Evolutionary conservation across 1,284 basidiomycete species (phyloP).

Genomic region (Pseudomicrostroma phylloplanum): DNA sequence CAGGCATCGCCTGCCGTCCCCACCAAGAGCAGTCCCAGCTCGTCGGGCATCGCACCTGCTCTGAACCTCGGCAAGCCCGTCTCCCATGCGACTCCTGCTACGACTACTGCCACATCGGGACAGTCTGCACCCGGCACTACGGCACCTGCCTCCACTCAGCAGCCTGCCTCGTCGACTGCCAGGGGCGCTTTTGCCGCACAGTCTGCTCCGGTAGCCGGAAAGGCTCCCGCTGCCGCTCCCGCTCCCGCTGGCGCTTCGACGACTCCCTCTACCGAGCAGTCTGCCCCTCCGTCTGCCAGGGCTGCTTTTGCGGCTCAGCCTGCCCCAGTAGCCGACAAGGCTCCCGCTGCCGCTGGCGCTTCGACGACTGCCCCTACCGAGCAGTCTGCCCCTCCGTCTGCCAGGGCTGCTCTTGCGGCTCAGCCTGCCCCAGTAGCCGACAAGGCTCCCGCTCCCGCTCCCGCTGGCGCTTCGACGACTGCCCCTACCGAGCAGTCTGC

Average conservation of each 20-base stretch:
- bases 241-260: background rate
- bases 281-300: background rate
- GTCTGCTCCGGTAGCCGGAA: background rate
- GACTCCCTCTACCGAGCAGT: background rate
- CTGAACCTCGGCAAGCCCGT: too few relatives aligned
- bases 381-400: background rate
- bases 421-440: background rate
- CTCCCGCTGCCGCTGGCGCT: too few relatives aligned
- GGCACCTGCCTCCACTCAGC: too few relatives aligned
- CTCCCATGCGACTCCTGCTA: too few relatives aligned
- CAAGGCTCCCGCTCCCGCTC: background rate
- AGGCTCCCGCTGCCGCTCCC: background rate
- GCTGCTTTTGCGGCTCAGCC: background rate
- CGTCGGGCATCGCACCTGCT: too few relatives aligned
- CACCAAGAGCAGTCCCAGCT: too few relatives aligned
- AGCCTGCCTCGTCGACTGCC: background rate
- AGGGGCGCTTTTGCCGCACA: background rate
- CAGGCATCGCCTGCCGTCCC: too few relatives aligned
- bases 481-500: background rate
- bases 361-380: too few relatives aligned
- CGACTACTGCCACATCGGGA: too few relatives aligned
- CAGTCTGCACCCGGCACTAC: too few relatives aligned
- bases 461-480: too few relatives aligned
- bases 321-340: background rate
- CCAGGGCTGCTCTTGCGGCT: background rate